Conservation (phyloP, 192 early-diverging fungal species). For the Pilobolus umbonatus region DNA sequence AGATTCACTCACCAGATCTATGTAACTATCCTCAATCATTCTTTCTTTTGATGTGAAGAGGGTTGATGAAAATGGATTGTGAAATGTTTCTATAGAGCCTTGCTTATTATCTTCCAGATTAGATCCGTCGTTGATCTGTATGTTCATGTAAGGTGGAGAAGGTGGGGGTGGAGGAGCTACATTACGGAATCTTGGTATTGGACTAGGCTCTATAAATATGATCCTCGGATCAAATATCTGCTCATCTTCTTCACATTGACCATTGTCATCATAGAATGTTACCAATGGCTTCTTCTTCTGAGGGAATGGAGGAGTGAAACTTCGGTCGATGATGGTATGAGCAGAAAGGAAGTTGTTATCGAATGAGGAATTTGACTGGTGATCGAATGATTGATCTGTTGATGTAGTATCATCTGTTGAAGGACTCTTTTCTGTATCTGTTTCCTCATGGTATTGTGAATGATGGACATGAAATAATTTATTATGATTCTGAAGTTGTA, state of each 20-base stretch:
- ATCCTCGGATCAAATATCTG: constrained; percentile 19
- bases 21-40: background rate
- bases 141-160: constrained; percentile 20
- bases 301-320: background rate
- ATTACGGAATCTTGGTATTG: constrained; percentile 29
- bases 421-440: background rate
- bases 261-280: background rate
- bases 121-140: background rate
- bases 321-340: no score
- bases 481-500: constrained; percentile 11
- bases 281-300: background rate
- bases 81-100: background rate
- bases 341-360: no score
- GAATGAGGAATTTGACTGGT: background rate
- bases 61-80: background rate
- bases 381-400: constrained; percentile 14
- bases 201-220: constrained; percentile 30
- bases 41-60: background rate
- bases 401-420: constrained; percentile 4
- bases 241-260: background rate
- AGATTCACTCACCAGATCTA: background rate
- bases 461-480: constrained; percentile 4
- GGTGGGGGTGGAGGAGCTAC: constrained; percentile 21
- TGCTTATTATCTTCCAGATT: background rate
- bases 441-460: constrained; percentile 2